Evolutionary conservation across 345 rosid species (phyloP), one percentile per base, ranked within the genome.

Genomic region (Rubroshorea leprosula): DNA sequence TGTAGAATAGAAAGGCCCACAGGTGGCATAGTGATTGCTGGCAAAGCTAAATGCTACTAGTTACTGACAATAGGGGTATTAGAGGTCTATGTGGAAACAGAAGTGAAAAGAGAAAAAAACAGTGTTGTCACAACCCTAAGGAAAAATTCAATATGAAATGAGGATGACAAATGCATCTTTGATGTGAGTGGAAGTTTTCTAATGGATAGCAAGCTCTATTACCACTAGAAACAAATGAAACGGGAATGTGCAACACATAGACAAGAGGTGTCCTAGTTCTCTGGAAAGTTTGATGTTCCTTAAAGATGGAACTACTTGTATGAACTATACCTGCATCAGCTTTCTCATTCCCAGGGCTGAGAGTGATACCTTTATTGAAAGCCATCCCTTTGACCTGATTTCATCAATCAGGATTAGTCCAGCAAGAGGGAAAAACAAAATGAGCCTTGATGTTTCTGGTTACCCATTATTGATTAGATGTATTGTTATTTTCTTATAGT

Each of bases 331-430:
- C 96, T 61, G 98, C 96, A 67, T 80, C 83, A 55, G 84, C 78
- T 67, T 95, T 84, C 75, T 89, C 98, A 65, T 72, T 69, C 14
- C 76, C 58, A 20, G 88, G 65, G 23, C 68, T 81, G 44, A 88
- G 77, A 57, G 74, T 21, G 54, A 84, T 24, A 43, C 93, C 96
- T 58, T 86, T 86, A 81, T 86, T 84, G 51, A 81, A 80, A 63
- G 96, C 92, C 98, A 88, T 91, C 41, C 98, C 98, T 83, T 91
- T 91, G 45, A 83, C 98, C 96, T 91, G 70, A 62, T 54, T 59
- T 63, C 45, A 68, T 27, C 16, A 49, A 41, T 25, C 50, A 62
- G 2, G 49, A 46, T 25, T n/a, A 57, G 57, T 44, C 31, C 31
- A 50, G 2, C 41, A 14, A 2, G 10, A 41, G 19, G 20, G 27